Base-by-base conservation (phyloP, 140 eudicot species). In the Ambrosia hybrid region DNA sequence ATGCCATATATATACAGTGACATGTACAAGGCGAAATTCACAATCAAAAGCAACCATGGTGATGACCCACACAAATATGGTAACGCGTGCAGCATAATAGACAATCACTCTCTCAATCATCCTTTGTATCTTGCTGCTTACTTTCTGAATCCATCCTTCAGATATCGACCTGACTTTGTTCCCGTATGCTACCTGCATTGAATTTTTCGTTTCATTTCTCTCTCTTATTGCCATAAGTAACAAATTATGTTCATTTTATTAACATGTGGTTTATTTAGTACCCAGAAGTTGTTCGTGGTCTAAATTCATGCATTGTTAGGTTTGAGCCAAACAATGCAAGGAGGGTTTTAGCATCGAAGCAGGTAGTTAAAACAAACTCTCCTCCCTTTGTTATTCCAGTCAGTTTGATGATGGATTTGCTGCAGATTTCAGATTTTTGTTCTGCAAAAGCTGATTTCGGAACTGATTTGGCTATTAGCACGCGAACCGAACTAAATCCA, bases 391-490 rank as follows among this genome's bases (percentile, higher is more conserved):
- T 15, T 63, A 59, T 45, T 45, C 62, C n/a, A 6, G 45, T 34
- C 45, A 15, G 15, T 43, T 66, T 66, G 46, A 14, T 71, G 46
- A 55, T 58, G 65, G 62, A 67, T 59, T 56, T 77, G 63, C 63
- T 75, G 60, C 89, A 91, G 98, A 89, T 89, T 46, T 83, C 98
- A 26, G 98, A 92, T 75, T 92, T 89, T 79, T 83, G 95, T 34
- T 90, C 96, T 72, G 98, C 98, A 53, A 92, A 92, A 84, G 98
- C 98, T 78, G 98, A 92, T 87, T 92, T 92, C 72, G 98, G 96
- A 62, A 92, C 98, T 72, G 98, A 92, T 79, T 80, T 92, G 91
- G 96, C 98, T 63, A 82, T 92, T 70, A 87, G 91, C 71, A 92
- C 98, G 14, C 85, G 98, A 73, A 67, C 95, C 39, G 96, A 89